phyloP scores from a whole-genome alignment of 208 protist genomes.

The Herpetomonas muscarum region DNA sequence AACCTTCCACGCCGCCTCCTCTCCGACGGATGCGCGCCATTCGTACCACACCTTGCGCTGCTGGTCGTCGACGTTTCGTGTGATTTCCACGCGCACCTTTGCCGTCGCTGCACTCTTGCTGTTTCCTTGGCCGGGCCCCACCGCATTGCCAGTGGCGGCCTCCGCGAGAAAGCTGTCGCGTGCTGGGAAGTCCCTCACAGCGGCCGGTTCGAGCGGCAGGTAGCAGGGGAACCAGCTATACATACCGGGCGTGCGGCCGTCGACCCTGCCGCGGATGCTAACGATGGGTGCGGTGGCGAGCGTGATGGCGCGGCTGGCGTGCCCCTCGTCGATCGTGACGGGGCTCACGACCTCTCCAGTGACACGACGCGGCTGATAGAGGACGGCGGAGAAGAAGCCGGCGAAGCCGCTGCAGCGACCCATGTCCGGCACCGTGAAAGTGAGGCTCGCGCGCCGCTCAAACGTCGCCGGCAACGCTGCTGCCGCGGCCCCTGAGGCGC shows the following conservation, averaged over 20 bases:
- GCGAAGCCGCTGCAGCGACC: conserved; percentile 60
- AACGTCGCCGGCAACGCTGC: background rate
- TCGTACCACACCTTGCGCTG: conserved; percentile 66
- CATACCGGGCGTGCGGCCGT: conserved; percentile 49
- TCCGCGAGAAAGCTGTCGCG: background rate
- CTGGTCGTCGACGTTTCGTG: conserved; percentile 24
- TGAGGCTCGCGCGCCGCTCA: conserved; percentile 33
- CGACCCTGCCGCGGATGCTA: background rate
- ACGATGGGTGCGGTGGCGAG: conserved; percentile 15
- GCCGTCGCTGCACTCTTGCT: conserved; percentile 7
- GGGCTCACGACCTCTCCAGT: conserved; percentile 16
- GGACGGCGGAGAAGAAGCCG: conserved; percentile 67
- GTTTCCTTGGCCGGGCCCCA: background rate
- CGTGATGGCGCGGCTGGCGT: conserved; percentile 1
- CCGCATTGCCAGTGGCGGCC: background rate
- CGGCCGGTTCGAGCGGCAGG: conserved; percentile 50
- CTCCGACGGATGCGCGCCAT: conserved; percentile 28
- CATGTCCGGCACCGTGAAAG: conserved; percentile 28
- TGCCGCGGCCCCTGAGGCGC: background rate
- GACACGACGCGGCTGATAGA: conserved; percentile 29
- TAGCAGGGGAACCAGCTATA: conserved; percentile 89
- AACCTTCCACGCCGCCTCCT: conserved; percentile 5
- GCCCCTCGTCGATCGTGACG: conserved; percentile 1
- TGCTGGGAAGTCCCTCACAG: conserved; percentile 26
- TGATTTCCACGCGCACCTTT: conserved; percentile 28